Conservation (phyloP, 129 eudicot genomes). For the Cynara cardunculus region DNA sequence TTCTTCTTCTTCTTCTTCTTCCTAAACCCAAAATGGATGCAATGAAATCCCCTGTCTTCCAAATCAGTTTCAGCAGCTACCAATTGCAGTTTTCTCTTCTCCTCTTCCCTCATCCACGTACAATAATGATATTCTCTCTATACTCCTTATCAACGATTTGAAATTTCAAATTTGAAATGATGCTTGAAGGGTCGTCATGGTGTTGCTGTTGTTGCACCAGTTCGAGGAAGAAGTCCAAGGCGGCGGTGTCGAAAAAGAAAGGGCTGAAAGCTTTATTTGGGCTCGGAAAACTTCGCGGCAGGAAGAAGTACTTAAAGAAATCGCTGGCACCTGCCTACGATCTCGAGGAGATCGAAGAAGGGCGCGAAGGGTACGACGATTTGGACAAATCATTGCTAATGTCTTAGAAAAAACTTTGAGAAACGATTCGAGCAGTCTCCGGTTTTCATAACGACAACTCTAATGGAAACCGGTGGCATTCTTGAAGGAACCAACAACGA, state of each 20-base stretch:
- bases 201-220: slow-evolving; percentile 92
- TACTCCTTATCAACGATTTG: no score
- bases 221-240: slow-evolving; percentile 56
- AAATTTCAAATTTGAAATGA: no score
- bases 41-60: no score
- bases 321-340: slow-evolving; percentile 63
- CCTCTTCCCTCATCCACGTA: no score
- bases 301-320: slow-evolving; percentile 81
- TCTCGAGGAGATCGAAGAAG: slow-evolving; percentile 97
- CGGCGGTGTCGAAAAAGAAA: slow-evolving; percentile 72
- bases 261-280: slow-evolving; percentile 75
- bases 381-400: slow-evolving; percentile 89
- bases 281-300: slow-evolving; percentile 45
- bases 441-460: slow-evolving; percentile 86
- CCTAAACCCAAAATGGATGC: no score
- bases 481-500: slow-evolving; percentile 76
- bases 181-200: slow-evolving; percentile 95
- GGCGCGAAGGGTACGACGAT: slow-evolving; percentile 91
- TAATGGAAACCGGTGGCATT: slow-evolving; percentile 89
- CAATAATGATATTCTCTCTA: no score
- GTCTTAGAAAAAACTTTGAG: slow-evolving; percentile 95
- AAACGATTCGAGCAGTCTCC: slow-evolving; percentile 96
- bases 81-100: no score
- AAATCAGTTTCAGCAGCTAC: no score
- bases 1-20: no score